phyloP scores from a whole-genome alignment of 2,329 filamentous ascomycete species.

The Aureobasidium sp. region DNA sequence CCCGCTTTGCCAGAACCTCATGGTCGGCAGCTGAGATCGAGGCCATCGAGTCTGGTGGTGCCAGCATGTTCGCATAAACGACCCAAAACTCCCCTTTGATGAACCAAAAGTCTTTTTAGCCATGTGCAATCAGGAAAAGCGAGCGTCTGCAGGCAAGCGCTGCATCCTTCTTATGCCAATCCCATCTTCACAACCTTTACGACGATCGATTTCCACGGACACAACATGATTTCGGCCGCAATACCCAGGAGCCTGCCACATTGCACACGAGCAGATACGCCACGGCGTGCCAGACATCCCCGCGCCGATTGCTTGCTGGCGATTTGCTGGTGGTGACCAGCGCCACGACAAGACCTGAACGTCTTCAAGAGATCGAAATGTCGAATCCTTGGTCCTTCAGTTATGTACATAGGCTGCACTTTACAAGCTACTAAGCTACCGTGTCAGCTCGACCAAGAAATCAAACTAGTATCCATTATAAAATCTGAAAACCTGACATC shows the following conservation, averaged over 20 bases:
- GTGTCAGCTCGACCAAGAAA: not conserved
- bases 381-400: not conserved
- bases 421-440: not conserved
- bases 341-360: not conserved
- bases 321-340: not conserved
- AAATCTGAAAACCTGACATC: not conserved
- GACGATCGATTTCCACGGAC: not conserved
- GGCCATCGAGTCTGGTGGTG: conserved; percentile 88
- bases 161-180: not conserved
- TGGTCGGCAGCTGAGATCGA: conserved; percentile 84
- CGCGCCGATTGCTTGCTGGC: conserved; percentile 1
- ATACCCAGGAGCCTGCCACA: not conserved
- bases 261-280: not conserved
- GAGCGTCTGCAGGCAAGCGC: conserved; percentile 12
- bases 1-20: conserved; percentile 67
- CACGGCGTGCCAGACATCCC: not conserved
- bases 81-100: not conserved
- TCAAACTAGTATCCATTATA: not conserved
- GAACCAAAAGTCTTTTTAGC: conserved; percentile 5
- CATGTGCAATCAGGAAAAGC: not conserved
- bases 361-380: not conserved
- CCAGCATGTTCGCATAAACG: conserved; percentile 49
- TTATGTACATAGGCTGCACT: not conserved
- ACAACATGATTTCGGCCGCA: not conserved
- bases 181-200: not conserved